phyloP scores from a whole-genome alignment of 2,329 filamentous ascomycete genomes.

The Scolecobasidium constrictum region DNA sequence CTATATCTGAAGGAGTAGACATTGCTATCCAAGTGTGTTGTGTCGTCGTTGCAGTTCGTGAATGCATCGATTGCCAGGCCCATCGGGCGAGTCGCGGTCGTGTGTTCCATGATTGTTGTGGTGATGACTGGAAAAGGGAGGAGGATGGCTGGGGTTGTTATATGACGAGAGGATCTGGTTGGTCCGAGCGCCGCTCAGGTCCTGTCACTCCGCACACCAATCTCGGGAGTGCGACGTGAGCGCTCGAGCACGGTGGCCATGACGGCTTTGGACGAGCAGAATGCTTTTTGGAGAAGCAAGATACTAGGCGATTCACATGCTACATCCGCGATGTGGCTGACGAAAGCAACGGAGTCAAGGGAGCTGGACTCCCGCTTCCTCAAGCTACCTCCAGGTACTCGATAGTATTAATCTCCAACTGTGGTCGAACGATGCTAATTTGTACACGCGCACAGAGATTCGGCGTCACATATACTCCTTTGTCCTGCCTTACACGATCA shows the following conservation, averaged over 20 bases:
- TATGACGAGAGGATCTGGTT: neutral
- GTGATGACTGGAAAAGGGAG: neutral
- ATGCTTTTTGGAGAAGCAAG: too few relatives aligned
- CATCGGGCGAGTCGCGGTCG: neutral
- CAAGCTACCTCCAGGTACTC: conserved; percentile 4
- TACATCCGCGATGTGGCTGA: too few relatives aligned
- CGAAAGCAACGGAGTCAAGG: neutral
- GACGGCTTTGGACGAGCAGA: too few relatives aligned
- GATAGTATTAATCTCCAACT: neutral
- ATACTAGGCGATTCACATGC: too few relatives aligned
- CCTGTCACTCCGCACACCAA: too few relatives aligned
- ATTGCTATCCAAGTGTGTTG: conserved; percentile 15
- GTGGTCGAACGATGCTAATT: neutral
- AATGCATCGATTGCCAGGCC: neutral
- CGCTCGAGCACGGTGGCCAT: too few relatives aligned
- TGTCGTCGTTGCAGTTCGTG: too few relatives aligned
- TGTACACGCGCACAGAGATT: conserved; percentile 22
- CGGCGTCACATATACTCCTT: conserved; percentile 30
- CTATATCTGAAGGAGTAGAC: conserved; percentile 29
- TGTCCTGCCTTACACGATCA: conserved; percentile 30
- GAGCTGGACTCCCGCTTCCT: neutral
- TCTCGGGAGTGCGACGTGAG: too few relatives aligned
- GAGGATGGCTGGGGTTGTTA: neutral
- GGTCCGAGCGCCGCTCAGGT: neutral
- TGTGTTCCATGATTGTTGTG: neutral